Base-by-base conservation (phyloP, 139 green algal species). In the Chlorella vulgaris region DNA sequence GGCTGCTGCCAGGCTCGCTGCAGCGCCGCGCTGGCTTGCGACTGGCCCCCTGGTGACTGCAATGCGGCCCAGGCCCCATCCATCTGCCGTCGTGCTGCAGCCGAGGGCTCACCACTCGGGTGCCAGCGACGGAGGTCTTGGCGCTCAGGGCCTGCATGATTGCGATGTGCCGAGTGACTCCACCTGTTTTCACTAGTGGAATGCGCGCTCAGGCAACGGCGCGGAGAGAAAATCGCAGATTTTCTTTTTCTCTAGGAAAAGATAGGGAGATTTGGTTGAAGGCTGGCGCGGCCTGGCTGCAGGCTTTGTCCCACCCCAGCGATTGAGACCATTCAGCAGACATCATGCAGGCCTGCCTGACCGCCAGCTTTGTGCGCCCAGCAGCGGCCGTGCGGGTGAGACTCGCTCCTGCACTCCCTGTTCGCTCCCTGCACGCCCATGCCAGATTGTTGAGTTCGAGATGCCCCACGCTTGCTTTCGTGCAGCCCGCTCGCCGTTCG, bases 401-500 rank as follows among this genome's bases (percentile, higher is more conserved):
- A 22, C n/a, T 24, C 28, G 29, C n/a, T 21, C 29, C 29, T 28
- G 55, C 22, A 22, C 69, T 7, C 69, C 50, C 29, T 31, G 10
- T 15, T 58, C 13, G 13, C 47, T 15, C 13, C 15, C 47, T 58
- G 10, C 47, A 58, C 13, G 47, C n/a, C n/a, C n/a, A n/a, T n/a
- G n/a, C n/a, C n/a, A n/a, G n/a, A n/a, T n/a, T n/a, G n/a, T n/a
- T n/a, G n/a, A n/a, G n/a, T n/a, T n/a, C n/a, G n/a, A n/a, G n/a
- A n/a, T 58, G 47, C 47, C 58, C 38, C 22, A 28, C 33, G 22
- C 55, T 40, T 58, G 26, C 55, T 43, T 68, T n/a, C n/a, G n/a
- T n/a, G 71, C 78, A 68, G 78, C 78, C 71, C 78, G 78, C 53
- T 63, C 78, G 78, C 67, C 67, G 69, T 18, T 73, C 65, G 36